Conservation (phyloP, 129 eudicot genomes). For the Glebionis coronaria region DNA sequence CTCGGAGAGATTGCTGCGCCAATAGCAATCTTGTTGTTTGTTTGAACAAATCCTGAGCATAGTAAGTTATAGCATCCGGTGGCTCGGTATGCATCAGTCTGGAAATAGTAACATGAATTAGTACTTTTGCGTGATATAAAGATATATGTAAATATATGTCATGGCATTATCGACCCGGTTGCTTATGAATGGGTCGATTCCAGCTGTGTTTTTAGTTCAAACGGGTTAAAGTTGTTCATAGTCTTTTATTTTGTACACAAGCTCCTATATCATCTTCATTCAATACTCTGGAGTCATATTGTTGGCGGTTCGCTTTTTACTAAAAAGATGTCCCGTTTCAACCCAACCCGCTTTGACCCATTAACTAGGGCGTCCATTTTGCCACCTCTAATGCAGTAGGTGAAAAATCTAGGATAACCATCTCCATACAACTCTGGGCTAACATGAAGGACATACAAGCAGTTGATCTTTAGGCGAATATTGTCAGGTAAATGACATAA, state of each 20-base stretch:
- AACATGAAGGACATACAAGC: conserved; percentile 44
- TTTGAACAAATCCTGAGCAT: conserved; percentile 96
- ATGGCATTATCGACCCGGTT: no score
- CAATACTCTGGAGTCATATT: no score
- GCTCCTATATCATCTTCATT: no score
- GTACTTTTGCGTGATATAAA: neutral
- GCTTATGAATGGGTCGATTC: neutral
- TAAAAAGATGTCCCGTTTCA: no score
- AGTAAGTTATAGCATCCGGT: conserved; percentile 94
- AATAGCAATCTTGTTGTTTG: conserved; percentile 81
- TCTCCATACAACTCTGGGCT: conserved; percentile 95
- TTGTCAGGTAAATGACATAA: neutral
- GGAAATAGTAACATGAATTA: conserved; percentile 18
- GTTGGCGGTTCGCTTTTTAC: no score
- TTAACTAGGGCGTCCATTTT: no score
- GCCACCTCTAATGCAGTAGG: no score
- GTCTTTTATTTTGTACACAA: no score
- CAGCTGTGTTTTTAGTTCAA: neutral
- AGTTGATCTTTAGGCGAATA: conserved; percentile 4
- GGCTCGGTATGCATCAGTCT: conserved; percentile 95
- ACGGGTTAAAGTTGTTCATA: no score
- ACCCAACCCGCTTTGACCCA: no score
- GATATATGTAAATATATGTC: no score
- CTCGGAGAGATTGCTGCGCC: conserved; percentile 97
- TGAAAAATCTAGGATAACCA: no score